Base-by-base conservation (phyloP, 805 yeast species). In the Pichia phayaonensis region DNA sequence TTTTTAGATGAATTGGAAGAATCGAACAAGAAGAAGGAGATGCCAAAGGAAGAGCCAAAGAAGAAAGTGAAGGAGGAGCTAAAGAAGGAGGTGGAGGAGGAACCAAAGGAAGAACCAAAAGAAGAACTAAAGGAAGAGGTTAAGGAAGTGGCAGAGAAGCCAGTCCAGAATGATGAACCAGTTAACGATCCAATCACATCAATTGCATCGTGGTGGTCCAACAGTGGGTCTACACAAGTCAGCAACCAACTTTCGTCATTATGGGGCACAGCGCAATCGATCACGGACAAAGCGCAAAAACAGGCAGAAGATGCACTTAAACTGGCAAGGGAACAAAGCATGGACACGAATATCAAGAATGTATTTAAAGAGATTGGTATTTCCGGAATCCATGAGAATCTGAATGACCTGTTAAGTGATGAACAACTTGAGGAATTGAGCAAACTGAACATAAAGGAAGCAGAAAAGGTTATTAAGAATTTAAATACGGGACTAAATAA, bases 121-220 rank as follows among this genome's bases (percentile, higher is more conserved):
- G n/a, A 40, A 29, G 36, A 42, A 36, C 36, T 18, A 12, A 16
- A 36, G 15, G 43, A 44, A 18, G 23, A 46, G 8, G 36, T 20
- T n/a, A 18, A 26, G 12, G 15, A 40, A 8, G 31, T 39, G 18
- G 44, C 24, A 8, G 46, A 36, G 15, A 34, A 46, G 21, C 16
- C 42, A 22, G 23, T 1, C 8, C 2, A 23, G 18, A 44, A 42
- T 11, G n/a, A 41, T 26, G 49, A 47, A 24, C 40, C 47, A 10
- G 59, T 57, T 8, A 65, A 73, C 53, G 89, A 83, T 59, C 89
- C 90, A 16, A 74, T 84, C 38, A 72, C 82, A 0, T 75, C 87
- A 2, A 67, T 85, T 46, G 73, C 89, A 4, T 79, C 74, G 39
- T 86, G 95, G 94, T 84, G 90, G 89, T 76, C 79, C 3, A 72